Percentiles rank a stretch among this genome's conserved stretches.
Conservation (phyloP, 306 rosid genomes). For the Hylodesmum podocarpum region DNA sequence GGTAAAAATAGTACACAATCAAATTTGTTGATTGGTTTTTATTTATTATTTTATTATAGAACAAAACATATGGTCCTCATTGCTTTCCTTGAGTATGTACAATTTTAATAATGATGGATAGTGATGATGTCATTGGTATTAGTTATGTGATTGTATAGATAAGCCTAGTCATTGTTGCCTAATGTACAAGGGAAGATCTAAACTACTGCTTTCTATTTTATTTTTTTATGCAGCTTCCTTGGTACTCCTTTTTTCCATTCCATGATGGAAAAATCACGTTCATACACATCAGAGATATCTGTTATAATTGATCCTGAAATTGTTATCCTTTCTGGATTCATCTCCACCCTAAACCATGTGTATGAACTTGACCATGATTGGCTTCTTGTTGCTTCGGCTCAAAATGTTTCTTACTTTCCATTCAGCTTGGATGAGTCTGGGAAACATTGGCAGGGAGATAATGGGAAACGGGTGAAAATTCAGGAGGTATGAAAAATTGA, state of each 20-base stretch:
- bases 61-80: not conserved
- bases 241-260: constrained; percentile 94
- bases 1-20: not conserved
- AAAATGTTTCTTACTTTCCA: constrained; percentile 59
- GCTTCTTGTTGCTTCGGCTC: constrained; percentile 79
- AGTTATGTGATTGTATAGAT: not conserved
- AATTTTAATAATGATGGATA: not conserved
- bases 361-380: constrained; percentile 65
- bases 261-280: constrained; percentile 66
- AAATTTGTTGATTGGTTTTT: not conserved
- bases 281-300: constrained; percentile 58
- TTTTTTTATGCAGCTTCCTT: constrained; percentile 68
- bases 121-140: not conserved
- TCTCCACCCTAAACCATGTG: constrained; percentile 63
- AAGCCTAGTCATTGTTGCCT: not conserved
- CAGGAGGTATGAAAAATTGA: constrained; percentile 51
- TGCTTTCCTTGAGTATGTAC: not conserved
- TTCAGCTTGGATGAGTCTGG: constrained; percentile 56
- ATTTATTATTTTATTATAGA: no score
- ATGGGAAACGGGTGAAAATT: constrained; percentile 40
- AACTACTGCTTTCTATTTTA: constrained; percentile 27
- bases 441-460: constrained; percentile 48
- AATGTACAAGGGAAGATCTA: constrained; percentile 4
- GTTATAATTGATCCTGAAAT: constrained; percentile 71
- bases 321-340: constrained; percentile 65